Evolutionary conservation across 495 filamentous ascomycete genomes (phyloP), one percentile per base, ranked within the genome.

Genomic region (Aspergillus bridgeri): DNA sequence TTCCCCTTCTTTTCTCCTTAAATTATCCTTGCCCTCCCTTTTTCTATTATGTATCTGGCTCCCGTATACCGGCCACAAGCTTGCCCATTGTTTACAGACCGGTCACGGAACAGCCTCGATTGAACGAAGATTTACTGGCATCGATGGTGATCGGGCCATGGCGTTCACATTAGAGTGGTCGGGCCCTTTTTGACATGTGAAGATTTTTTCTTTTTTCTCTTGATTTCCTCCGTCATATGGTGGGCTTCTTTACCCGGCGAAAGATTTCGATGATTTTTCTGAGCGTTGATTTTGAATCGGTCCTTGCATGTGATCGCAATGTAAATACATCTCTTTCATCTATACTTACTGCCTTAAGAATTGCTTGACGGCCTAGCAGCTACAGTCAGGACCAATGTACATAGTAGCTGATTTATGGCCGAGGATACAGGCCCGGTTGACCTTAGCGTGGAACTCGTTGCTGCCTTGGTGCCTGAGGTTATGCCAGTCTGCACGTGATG

Each of bases 231-330:
- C 21, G 50, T 23, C 29, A 42, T 43, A 21, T 42, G 50, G 33
- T 22, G 27, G 50, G 50, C 22, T 46, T 49, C 20, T 33, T 38
- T 42, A 38, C 27, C 42, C 33, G 21, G 22, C 42, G 29, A 51
- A 33, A 58, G 44, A 50, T 23, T n/a, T 19, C 27, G 27, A 38
- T 42, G 5, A n/a, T 38, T 56, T 48, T 27, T 19, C 23, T 18
- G 53, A 49, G 50, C 50, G 29, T 52, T 52, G 33, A 13, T 47
- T 47, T 47, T 23, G 45, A 19, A 9, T 38, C 20, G 18, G 24
- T 33, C 33, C 18, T 42, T 38, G 17, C 42, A 8, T 52, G 22
- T 21, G 24, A 15, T 38, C 33, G 33, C 33, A 38, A 38, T 38
- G 33, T 38, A 38, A 9, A 38, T 38, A 38, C 33, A 38, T 27